Base-by-base conservation (phyloP, 805 yeast genomes). In the Teunomyces kruisii region DNA sequence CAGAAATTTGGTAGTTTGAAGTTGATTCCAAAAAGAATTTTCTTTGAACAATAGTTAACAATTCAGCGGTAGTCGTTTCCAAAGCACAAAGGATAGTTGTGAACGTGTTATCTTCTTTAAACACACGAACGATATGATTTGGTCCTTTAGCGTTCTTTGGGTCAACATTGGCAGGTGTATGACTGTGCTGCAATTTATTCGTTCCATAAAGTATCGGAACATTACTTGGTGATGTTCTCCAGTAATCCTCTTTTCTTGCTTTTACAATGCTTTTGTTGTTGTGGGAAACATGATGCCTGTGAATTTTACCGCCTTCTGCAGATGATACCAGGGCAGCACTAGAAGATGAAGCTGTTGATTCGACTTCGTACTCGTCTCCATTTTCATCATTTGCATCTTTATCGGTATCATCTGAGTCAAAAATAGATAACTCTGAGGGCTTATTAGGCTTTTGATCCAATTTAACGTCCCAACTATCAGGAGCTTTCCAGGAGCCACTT, bases 81-180 rank as follows among this genome's bases (percentile, higher is more conserved):
- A 86, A 74, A 0, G 92, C 80, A 58, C 96, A 84, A 12, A 90
- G 81, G 15, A 92, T 68, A 1, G 96, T 88, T 12, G 94, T 86
- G 52, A 89, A 88, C 9, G 90, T 86, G 54, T 89, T 91, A 46
- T 88, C 96, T 42, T 82, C 86, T 47, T 86, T 81, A 68, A 86
- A 90, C 1, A 92, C 83, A 48, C 96, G 81, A 16, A 92, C 70
- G 49, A 74, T 78, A 52, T 70, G 78, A 39, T 68, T 71, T 16
- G 70, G 68, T 9, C 66, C 69, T 44, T 57, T 62, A 28, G 27
- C 33, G 14, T 27, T 39, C 14, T 47, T 33, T 7, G 50, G 26
- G 9, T 46, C 53, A 4, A 47, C 17, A 6, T 48, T 29, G 8
- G 26, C 12, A 3, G 36, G 7, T 17, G 27, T 4, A 35, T 35